A percentile compares a stretch with the other conserved stretches of the same genome.
Conservation (phyloP, 768 basidiomycete species). For the Xanthoconium purpureum region DNA sequence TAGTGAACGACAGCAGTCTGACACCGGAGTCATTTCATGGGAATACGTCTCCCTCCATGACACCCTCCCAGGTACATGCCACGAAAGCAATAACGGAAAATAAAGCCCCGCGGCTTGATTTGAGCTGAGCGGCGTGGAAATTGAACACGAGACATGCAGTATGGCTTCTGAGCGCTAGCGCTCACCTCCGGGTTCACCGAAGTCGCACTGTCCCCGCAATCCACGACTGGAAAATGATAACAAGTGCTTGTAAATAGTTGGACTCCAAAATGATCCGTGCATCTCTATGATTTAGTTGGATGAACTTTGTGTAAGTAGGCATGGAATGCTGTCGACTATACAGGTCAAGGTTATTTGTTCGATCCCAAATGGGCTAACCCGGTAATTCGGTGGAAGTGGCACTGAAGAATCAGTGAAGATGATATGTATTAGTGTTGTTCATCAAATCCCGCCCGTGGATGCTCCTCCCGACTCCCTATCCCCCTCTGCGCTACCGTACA, state of each 20-base stretch:
- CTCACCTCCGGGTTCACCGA: background rate
- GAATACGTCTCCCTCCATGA: slow-evolving; percentile 47
- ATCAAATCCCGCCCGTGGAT: no score
- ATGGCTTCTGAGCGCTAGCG: background rate
- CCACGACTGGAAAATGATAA: background rate
- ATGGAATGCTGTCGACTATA: no score
- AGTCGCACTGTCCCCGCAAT: background rate
- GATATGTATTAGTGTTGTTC: no score
- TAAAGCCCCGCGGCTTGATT: slow-evolving; percentile 24
- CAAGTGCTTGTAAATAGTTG: slow-evolving; percentile 4
- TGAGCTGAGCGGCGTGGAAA: slow-evolving; percentile 21
- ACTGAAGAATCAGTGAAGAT: no score
- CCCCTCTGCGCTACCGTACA: no score
- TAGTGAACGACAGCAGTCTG: slow-evolving; percentile 37
- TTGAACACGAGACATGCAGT: background rate
- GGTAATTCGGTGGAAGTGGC: no score
- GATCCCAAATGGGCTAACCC: no score
- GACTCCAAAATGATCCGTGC: background rate
- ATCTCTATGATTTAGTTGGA: background rate
- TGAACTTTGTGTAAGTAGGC: no score
- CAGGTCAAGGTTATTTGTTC: no score
- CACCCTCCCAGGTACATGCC: slow-evolving; percentile 19
- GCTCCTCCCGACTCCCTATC: no score
- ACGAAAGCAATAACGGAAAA: slow-evolving; percentile 15
- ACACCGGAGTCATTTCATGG: slow-evolving; percentile 63